Percentiles rank a stretch among this genome's conserved stretches.
Conservation (phyloP, 2,329 filamentous ascomycete genomes). For the Aureobasidium pullulans region DNA sequence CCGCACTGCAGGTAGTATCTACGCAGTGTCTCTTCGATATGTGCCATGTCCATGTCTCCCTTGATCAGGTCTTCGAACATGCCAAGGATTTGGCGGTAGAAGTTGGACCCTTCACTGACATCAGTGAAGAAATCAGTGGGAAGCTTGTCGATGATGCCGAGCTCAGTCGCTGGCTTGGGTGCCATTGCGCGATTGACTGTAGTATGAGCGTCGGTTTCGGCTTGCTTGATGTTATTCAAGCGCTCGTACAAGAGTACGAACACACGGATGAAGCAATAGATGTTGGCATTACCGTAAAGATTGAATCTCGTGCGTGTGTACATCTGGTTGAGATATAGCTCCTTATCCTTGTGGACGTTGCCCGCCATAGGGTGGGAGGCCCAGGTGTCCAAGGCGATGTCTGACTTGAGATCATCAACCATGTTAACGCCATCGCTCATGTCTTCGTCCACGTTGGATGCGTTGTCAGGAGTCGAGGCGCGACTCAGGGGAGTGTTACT, state of each 20-base stretch:
- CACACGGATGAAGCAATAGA: conserved; percentile 91
- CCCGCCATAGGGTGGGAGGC: conserved; percentile 49
- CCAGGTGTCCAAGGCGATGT: conserved; percentile 57
- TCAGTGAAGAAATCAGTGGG: conserved; percentile 66
- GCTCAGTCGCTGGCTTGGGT: conserved; percentile 71
- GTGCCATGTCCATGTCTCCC: conserved; percentile 65
- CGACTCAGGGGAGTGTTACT: conserved; percentile 73
- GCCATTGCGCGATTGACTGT: conserved; percentile 67
- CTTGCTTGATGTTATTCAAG: conserved; percentile 74
- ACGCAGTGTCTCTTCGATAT: conserved; percentile 83
- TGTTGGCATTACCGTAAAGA: conserved; percentile 82
- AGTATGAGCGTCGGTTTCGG: conserved; percentile 63
- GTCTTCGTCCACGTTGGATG: conserved; percentile 72
- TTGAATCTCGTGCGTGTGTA: conserved; percentile 78
- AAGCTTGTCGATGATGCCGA: conserved; percentile 76
- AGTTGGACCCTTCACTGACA: conserved; percentile 57
- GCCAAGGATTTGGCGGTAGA: conserved; percentile 77
- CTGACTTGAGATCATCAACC: conserved; percentile 16
- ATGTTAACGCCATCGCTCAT: conserved; percentile 41
- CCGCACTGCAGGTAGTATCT: conserved; percentile 86
- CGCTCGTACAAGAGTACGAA: conserved; percentile 88
- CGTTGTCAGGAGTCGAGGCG: conserved; percentile 78
- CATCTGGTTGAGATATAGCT: conserved; percentile 67
- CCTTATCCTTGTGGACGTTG: conserved; percentile 53
- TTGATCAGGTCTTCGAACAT: conserved; percentile 82